These are phyloP conservation scores for Scutellaria baicalensis DNA, from an alignment of 257 asterid species.

Conservation along the genomic window DNA sequence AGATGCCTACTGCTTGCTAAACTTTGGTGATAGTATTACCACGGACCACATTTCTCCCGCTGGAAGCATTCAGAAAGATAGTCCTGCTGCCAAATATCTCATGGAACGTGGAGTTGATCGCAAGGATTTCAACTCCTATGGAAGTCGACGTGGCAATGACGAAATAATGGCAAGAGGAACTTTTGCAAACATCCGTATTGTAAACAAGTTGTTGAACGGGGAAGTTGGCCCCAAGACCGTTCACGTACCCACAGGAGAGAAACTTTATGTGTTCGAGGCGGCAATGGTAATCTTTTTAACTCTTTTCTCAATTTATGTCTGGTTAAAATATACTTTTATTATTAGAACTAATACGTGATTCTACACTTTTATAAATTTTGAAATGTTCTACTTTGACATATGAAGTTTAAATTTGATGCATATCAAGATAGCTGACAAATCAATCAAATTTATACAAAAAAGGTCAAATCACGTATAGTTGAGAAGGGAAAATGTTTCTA, in stretches of 20 bases:
- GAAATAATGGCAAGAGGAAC: conserved; percentile 97
- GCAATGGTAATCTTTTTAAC: conserved; percentile 56
- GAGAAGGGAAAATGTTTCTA: too few species aligned
- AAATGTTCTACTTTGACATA: too few species aligned
- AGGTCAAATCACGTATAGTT: too few species aligned
- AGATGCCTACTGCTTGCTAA: conserved; percentile 91
- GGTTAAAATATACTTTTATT: too few species aligned
- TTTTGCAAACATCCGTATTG: conserved; percentile 87
- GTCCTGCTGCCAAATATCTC: conserved; percentile 88
- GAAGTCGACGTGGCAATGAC: conserved; percentile 97
- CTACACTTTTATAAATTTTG: too few species aligned
- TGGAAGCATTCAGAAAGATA: conserved; percentile 88
- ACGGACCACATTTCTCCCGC: conserved; percentile 98
- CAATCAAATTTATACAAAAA: too few species aligned
- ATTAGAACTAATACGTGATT: too few species aligned
- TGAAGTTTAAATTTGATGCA: too few species aligned
- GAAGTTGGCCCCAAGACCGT: conserved; percentile 92
- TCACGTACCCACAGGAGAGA: conserved; percentile 85
- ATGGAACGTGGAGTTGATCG: conserved; percentile 74
- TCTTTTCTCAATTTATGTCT: neutral
- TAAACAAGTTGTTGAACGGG: conserved; percentile 83
- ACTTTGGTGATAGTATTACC: conserved; percentile 89
- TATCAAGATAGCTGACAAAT: too few species aligned
- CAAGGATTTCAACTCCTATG: conserved; percentile 86
- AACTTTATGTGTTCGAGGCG: conserved; percentile 71